Percentiles rank a stretch among this genome's conserved stretches.
Conservation (phyloP, 345 rosid genomes). For the Nasturtium officinale region DNA sequence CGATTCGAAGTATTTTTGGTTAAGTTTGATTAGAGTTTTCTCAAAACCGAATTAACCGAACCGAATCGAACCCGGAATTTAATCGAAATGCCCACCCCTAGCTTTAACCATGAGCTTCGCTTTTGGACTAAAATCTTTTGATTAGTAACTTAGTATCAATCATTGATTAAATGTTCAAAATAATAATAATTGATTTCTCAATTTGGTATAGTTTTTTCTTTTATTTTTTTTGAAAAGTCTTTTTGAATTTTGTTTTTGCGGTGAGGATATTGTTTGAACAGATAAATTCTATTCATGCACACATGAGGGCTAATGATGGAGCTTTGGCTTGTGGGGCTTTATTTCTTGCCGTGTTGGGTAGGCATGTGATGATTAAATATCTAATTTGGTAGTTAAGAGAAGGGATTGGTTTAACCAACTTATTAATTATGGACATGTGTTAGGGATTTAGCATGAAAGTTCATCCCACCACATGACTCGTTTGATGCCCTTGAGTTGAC, state of each 20-base stretch:
- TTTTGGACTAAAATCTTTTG: constrained; percentile 25
- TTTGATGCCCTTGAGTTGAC: constrained; percentile 11
- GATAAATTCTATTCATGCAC: constrained; percentile 41
- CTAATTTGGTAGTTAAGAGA: constrained; percentile 15
- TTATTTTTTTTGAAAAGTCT: neutral
- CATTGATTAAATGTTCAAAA: constrained; percentile 26
- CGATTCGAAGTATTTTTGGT: no score
- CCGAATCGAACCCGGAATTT: no score
- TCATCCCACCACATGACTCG: constrained; percentile 25
- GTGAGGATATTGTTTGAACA: constrained; percentile 33
- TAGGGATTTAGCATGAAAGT: neutral
- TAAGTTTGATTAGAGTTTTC: no score
- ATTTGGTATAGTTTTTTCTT: neutral
- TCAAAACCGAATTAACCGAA: no score
- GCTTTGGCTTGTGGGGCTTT: constrained; percentile 36
- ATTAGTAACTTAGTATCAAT: constrained; percentile 36
- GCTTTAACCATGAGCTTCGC: constrained; percentile 27
- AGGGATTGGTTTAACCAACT: neutral
- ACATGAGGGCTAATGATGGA: constrained; percentile 35
- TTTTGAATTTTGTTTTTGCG: constrained; percentile 16
- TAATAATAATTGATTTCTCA: neutral
- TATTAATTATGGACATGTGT: neutral
- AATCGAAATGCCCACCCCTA: no score
- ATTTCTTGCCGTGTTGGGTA: constrained; percentile 25
- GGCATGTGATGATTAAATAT: constrained; percentile 9